Percentiles rank a stretch among this genome's conserved stretches.
Evolutionary conservation across 257 asterid species (phyloP).

Genomic region (Salvia miltiorrhiza): DNA sequence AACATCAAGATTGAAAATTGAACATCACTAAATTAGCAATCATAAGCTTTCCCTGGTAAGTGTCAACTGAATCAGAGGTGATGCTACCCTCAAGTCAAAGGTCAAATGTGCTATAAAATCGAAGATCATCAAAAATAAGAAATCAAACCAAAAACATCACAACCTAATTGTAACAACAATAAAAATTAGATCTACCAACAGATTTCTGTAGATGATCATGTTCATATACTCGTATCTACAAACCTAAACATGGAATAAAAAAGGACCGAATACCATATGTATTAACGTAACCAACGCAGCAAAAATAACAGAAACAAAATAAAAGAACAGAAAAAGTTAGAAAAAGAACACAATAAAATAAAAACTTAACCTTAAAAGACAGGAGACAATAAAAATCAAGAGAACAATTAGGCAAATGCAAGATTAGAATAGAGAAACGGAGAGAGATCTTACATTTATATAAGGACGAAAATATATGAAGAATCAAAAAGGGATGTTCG

Average conservation of each 20-base stretch:
- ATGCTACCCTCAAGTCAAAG: not conserved
- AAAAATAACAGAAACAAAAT: not conserved
- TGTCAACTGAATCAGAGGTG: not conserved
- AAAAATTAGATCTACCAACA: conserved; percentile 10
- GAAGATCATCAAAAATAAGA: not conserved
- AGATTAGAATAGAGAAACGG: conserved; percentile 9
- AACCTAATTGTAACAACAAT: not conserved
- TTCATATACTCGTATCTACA: conserved; percentile 16
- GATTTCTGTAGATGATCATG: conserved; percentile 8
- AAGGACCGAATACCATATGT: not conserved
- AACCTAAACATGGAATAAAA: not conserved
- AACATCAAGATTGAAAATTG: not conserved
- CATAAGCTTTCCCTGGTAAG: not conserved
- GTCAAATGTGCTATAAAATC: not conserved
- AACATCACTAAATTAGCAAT: not conserved
- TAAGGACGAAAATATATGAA: conserved; percentile 1
- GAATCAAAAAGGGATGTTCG: conserved; percentile 23
- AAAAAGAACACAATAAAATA: not conserved
- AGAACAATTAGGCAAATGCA: not conserved
- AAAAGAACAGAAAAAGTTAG: not conserved
- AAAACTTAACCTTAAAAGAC: conserved; percentile 2
- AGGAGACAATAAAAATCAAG: conserved; percentile 3
- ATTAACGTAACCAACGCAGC: not conserved
- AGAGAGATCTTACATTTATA: conserved; percentile 28
- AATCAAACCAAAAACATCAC: not conserved